Evolutionary conservation across 2,329 filamentous ascomycete genomes (phyloP).

Genomic region (Fusarium siculi): DNA sequence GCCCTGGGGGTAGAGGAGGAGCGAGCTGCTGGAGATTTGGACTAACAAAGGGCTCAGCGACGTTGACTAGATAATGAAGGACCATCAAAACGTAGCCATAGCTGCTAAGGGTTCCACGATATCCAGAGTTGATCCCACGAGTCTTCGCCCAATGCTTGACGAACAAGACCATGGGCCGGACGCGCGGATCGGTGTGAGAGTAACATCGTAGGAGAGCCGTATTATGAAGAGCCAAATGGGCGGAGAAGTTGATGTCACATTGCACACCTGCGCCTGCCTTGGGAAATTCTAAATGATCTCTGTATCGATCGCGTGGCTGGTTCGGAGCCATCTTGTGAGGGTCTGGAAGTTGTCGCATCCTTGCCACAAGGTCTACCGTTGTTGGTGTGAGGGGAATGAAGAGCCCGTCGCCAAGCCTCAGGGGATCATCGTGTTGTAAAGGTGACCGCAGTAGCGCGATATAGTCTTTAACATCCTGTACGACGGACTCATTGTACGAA

Average conservation of each 20-base stretch:
- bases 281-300: conserved; percentile 78
- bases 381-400: conserved; percentile 53
- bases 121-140: conserved; percentile 86
- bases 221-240: conserved; percentile 84
- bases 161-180: conserved; percentile 82
- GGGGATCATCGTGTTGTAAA: conserved; percentile 31
- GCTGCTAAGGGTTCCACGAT: conserved; percentile 85
- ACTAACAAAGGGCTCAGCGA: conserved; percentile 82
- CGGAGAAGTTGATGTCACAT: conserved; percentile 93
- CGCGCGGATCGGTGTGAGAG: conserved; percentile 79
- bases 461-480: conserved; percentile 58
- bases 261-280: conserved; percentile 82
- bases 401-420: conserved; percentile 28
- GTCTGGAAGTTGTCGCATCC: conserved; percentile 58
- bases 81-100: conserved; percentile 96
- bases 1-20: conserved; percentile 53
- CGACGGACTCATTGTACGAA: conserved; percentile 54
- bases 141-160: conserved; percentile 91
- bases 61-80: conserved; percentile 87
- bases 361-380: conserved; percentile 50
- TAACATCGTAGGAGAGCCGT: conserved; percentile 86
- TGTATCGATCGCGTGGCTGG: conserved; percentile 64
- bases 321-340: conserved; percentile 62
- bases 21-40: conserved; percentile 79
- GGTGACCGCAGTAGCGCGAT: conserved; percentile 60